phyloP scores from a whole-genome alignment of 2,329 filamentous ascomycete genomes.

The Stachybotrys chartarum region DNA sequence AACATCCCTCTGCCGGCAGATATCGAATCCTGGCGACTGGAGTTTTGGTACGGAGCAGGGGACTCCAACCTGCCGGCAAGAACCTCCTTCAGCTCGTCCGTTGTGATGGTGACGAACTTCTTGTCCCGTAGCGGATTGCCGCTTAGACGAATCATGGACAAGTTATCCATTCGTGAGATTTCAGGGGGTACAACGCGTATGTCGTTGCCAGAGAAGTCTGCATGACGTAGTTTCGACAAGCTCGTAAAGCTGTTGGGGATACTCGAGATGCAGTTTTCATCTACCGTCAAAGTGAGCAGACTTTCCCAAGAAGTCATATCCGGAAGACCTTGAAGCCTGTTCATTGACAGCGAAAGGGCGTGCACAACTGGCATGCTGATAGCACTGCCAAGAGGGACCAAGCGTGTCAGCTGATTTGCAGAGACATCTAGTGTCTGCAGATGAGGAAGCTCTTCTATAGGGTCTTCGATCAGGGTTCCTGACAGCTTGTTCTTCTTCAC shows the following conservation, averaged over 20 bases:
- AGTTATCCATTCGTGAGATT: constrained; percentile 70
- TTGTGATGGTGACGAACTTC: constrained; percentile 74
- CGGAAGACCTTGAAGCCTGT: constrained; percentile 67
- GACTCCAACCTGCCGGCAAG: constrained; percentile 62
- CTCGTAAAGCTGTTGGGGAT: constrained; percentile 71
- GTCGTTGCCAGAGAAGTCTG: constrained; percentile 81
- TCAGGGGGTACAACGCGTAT: constrained; percentile 68
- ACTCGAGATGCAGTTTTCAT: constrained; percentile 71
- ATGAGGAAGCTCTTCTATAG: constrained; percentile 49
- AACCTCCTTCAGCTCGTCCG: constrained; percentile 72
- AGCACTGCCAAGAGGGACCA: constrained; percentile 33
- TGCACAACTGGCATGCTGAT: constrained; percentile 66
- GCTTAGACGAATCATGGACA: constrained; percentile 68
- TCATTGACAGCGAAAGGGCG: constrained; percentile 70
- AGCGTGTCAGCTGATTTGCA: constrained; percentile 60
- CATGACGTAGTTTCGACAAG: constrained; percentile 62
- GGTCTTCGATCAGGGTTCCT: constrained; percentile 62
- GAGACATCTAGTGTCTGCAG: constrained; percentile 74
- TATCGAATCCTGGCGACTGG: constrained; percentile 10
- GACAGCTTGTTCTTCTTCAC: constrained; percentile 72
- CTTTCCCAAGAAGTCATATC: constrained; percentile 67
- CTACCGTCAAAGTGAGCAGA: constrained; percentile 65
- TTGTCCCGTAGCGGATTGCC: constrained; percentile 90
- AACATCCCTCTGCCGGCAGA: constrained; percentile 16
- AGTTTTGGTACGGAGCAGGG: constrained; percentile 32